Conservation (phyloP, 108 stramenopile genomes). For the Nitzschia inconspicua region DNA sequence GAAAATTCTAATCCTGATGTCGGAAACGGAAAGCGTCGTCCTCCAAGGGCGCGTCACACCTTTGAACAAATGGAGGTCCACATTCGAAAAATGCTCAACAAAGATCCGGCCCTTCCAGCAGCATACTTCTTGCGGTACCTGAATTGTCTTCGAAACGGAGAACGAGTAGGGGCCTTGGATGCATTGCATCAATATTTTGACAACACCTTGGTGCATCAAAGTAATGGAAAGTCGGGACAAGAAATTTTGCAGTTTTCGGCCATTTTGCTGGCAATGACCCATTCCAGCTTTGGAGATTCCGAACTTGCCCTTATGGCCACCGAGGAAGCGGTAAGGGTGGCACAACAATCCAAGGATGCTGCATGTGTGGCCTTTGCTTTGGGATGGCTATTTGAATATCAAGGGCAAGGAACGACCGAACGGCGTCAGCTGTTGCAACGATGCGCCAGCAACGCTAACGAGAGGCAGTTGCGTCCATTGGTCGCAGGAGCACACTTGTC, state of each 20-base stretch:
- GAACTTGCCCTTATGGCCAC: conserved; percentile 73
- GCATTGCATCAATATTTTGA: conserved; percentile 93
- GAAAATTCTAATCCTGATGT: background rate
- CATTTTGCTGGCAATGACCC: conserved; percentile 69
- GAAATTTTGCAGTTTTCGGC: conserved; percentile 78
- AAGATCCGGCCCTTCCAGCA: conserved; percentile 77
- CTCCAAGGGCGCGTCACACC: background rate
- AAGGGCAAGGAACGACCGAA: conserved; percentile 6
- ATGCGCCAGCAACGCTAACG: conserved; percentile 33
- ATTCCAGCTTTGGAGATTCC: conserved; percentile 71
- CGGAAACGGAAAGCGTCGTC: background rate
- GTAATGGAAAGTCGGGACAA: conserved; percentile 18
- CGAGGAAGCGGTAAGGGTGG: conserved; percentile 91
- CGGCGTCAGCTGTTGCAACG: conserved; percentile 28
- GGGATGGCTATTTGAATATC: conserved; percentile 56
- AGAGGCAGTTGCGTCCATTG: conserved; percentile 32
- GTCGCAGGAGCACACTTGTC: conserved; percentile 39
- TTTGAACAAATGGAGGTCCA: conserved; percentile 33
- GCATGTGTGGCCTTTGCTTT: conserved; percentile 79
- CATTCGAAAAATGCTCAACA: conserved; percentile 23
- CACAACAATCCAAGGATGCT: conserved; percentile 86
- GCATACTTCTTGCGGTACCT: conserved; percentile 80
- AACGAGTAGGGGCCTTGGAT: conserved; percentile 80
- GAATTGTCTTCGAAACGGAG: conserved; percentile 69
- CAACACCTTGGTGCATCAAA: conserved; percentile 74